Evolutionary conservation across 2,329 filamentous ascomycete species (phyloP).

Genomic region (Aspergillus brunneoviolaceus): DNA sequence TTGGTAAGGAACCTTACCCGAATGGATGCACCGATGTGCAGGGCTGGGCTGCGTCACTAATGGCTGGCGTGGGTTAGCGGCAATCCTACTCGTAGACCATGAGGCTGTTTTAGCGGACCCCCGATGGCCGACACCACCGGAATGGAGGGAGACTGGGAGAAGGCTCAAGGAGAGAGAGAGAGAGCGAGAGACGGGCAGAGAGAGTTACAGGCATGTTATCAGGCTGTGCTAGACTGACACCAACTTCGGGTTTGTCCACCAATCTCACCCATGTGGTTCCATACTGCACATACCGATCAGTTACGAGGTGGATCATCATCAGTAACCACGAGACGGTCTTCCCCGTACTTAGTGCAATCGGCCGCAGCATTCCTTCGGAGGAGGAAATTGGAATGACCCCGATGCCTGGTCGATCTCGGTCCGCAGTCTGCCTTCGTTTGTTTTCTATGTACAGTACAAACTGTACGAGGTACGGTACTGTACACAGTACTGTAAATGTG

Average conservation of each 20-base stretch:
- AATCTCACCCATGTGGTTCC: slow-evolving; percentile 16
- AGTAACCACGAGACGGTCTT: not conserved
- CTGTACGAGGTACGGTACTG: too few relatives aligned
- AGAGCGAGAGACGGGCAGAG: not conserved
- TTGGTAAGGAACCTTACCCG: slow-evolving; percentile 25
- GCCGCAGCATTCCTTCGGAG: not conserved
- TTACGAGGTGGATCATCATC: not conserved
- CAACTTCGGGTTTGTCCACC: slow-evolving; percentile 11
- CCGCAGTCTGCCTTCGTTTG: not conserved
- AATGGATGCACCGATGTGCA: slow-evolving; percentile 21
- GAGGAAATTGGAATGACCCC: not conserved
- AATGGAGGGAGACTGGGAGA: slow-evolving; percentile 1
- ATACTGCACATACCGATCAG: slow-evolving; percentile 2
- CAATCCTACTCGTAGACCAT: slow-evolving; percentile 11
- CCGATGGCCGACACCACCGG: slow-evolving; percentile 23
- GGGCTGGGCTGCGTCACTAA: slow-evolving; percentile 27
- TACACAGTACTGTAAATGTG: too few relatives aligned
- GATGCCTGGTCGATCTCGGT: not conserved
- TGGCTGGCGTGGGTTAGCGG: slow-evolving; percentile 11
- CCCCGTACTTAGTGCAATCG: not conserved
- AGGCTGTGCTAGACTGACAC: slow-evolving; percentile 14
- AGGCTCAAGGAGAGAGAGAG: too few relatives aligned
- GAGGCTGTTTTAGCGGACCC: slow-evolving; percentile 24
- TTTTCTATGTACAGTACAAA: not conserved
- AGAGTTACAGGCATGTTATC: slow-evolving; percentile 6